These are phyloP conservation scores for Scheffersomyces lignicola DNA, from an alignment of 1,139 yeast genomes.

Conservation along the genomic window DNA sequence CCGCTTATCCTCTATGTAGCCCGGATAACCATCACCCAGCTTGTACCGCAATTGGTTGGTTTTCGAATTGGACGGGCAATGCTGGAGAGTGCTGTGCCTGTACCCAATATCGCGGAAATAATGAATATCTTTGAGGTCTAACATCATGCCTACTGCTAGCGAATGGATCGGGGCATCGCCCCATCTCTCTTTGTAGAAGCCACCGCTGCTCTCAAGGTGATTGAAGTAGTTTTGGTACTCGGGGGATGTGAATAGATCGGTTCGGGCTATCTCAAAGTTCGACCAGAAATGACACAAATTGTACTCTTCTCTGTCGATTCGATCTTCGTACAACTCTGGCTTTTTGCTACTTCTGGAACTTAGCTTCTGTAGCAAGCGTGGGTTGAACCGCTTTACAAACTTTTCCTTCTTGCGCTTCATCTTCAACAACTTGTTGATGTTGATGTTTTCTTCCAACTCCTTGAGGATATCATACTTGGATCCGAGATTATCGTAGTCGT, in stretches of 20 bases:
- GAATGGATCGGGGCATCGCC: conserved; percentile 96
- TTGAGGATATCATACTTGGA: conserved; percentile 20
- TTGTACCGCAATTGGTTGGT: conserved; percentile 47
- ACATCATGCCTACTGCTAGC: conserved; percentile 72
- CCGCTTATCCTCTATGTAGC: conserved; percentile 22
- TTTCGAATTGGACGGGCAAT: conserved; percentile 74
- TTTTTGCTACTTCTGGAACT: conserved; percentile 25
- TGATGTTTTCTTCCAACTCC: conserved; percentile 29
- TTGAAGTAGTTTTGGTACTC: conserved; percentile 65
- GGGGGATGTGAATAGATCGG: conserved; percentile 67
- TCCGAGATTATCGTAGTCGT: conserved; percentile 20
- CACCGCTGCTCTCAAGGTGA: conserved; percentile 68
- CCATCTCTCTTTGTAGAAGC: conserved; percentile 88
- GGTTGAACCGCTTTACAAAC: conserved; percentile 27
- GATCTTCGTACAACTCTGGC: conserved; percentile 47
- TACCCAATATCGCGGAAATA: conserved; percentile 92
- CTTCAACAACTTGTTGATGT: conserved; percentile 24
- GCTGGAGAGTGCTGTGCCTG: conserved; percentile 72
- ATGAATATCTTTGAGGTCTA: conserved; percentile 69
- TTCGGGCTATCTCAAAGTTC: conserved; percentile 85
- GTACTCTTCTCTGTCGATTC: conserved; percentile 65
- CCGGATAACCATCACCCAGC: conserved; percentile 16
- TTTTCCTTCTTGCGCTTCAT: conserved; percentile 21
- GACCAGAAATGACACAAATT: conserved; percentile 92
- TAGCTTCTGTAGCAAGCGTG: conserved; percentile 24